A percentile compares a stretch with the other conserved stretches of the same genome.
These are phyloP conservation scores for Plasmodium inui DNA, from an alignment of 169 alveolate species.

Conservation along the genomic window DNA sequence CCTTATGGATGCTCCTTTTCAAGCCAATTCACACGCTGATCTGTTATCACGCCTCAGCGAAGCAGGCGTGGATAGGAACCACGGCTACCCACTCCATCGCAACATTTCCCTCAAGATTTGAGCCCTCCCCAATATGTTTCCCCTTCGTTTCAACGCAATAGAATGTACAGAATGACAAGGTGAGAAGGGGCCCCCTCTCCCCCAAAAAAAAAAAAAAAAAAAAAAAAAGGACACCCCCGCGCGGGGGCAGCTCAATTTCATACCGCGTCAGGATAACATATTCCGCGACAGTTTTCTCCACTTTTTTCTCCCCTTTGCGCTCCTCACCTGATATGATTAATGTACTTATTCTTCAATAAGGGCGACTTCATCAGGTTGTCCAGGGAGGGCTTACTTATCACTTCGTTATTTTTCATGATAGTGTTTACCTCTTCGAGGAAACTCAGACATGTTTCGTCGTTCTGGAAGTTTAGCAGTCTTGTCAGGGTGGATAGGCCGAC, in stretches of 20 bases:
- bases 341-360: slow-evolving; percentile 44
- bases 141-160: background rate
- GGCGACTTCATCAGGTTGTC: slow-evolving; percentile 69
- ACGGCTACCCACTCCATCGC: background rate
- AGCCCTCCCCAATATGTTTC: background rate
- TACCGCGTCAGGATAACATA: background rate
- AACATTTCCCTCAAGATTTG: background rate
- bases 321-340: slow-evolving; percentile 49
- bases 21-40: background rate
- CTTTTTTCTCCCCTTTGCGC: background rate
- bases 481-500: slow-evolving; percentile 49
- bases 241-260: background rate
- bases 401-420: slow-evolving; percentile 54
- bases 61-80: background rate
- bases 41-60: background rate
- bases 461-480: slow-evolving; percentile 35
- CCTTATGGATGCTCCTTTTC: background rate
- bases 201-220: background rate
- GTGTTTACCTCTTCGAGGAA: slow-evolving; percentile 60
- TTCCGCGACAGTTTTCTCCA: background rate
- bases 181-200: background rate
- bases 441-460: slow-evolving; percentile 35
- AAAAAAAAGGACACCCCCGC: background rate
- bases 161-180: background rate
- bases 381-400: slow-evolving; percentile 45